Conservation (phyloP, 148 eudicot genomes). For the Fallopia convolvulus region DNA sequence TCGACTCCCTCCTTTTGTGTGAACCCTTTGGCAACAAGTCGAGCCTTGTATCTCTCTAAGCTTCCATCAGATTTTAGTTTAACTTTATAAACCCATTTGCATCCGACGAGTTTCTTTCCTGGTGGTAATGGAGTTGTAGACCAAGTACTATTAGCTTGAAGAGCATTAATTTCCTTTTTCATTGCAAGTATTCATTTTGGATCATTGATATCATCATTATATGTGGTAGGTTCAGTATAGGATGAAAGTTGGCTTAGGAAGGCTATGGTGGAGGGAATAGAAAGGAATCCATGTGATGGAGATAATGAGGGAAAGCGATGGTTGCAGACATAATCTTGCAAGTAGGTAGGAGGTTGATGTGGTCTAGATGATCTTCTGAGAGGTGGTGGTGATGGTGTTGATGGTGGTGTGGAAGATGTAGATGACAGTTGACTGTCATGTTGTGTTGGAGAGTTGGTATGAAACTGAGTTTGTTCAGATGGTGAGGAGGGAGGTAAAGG, state of each 20-base stretch:
- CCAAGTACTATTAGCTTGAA: background rate
- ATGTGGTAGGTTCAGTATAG: background rate
- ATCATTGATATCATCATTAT: background rate
- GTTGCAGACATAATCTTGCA: background rate
- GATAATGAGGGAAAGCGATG: background rate
- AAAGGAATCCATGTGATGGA: background rate
- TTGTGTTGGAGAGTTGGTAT: background rate
- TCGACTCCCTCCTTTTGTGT: no score
- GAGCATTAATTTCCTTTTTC: background rate
- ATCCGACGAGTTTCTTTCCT: background rate
- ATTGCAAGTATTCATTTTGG: background rate
- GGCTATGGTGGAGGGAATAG: background rate
- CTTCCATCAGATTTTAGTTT: background rate
- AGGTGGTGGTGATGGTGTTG: background rate
- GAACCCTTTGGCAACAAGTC: no score
- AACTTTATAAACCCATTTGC: background rate
- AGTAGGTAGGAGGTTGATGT: background rate
- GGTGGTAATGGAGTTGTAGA: background rate
- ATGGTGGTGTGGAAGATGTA: background rate
- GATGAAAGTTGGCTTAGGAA: background rate
- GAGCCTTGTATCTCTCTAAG: background rate
- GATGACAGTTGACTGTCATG: no score
- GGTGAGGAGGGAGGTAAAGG: background rate
- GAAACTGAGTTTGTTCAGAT: background rate
- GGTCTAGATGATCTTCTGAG: background rate